These are phyloP conservation scores for Chamaecyparis obtusa DNA, from an alignment of 75 land plant species.

Conservation along the genomic window DNA sequence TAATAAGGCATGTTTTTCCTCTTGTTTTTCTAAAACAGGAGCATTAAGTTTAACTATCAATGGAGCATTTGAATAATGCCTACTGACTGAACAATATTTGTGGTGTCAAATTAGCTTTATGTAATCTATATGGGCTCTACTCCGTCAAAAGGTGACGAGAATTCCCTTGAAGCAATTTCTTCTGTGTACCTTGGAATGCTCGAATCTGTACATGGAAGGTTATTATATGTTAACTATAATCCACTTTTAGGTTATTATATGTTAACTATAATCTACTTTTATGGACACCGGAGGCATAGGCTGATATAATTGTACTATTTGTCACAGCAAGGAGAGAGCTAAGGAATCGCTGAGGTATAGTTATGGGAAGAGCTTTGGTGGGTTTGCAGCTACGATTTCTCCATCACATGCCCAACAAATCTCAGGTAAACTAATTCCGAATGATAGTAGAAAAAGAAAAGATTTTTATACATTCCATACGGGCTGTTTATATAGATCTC, in stretches of 20 bases:
- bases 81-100: not conserved
- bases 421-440: not conserved
- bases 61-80: too few species aligned
- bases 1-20: not conserved
- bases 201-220: not conserved
- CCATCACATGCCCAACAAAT: not conserved
- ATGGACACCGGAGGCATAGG: too few species aligned
- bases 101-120: slow-evolving; percentile 5
- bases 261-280: too few species aligned
- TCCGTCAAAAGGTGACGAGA: not conserved
- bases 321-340: slow-evolving; percentile 10
- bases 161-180: not conserved
- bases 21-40: not conserved
- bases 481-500: too few species aligned
- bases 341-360: slow-evolving; percentile 22
- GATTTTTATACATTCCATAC: too few species aligned
- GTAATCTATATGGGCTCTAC: not conserved
- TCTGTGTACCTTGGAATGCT: not conserved
- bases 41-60: not conserved
- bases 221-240: not conserved
- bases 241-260: too few species aligned
- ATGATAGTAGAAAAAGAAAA: too few species aligned
- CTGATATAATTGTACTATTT: not conserved
- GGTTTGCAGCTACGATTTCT: slow-evolving; percentile 32
- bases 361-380: slow-evolving; percentile 34